These are phyloP conservation scores for Buxus sempervirens DNA, from an alignment of 164 flowering plant species.

Conservation along the genomic window DNA sequence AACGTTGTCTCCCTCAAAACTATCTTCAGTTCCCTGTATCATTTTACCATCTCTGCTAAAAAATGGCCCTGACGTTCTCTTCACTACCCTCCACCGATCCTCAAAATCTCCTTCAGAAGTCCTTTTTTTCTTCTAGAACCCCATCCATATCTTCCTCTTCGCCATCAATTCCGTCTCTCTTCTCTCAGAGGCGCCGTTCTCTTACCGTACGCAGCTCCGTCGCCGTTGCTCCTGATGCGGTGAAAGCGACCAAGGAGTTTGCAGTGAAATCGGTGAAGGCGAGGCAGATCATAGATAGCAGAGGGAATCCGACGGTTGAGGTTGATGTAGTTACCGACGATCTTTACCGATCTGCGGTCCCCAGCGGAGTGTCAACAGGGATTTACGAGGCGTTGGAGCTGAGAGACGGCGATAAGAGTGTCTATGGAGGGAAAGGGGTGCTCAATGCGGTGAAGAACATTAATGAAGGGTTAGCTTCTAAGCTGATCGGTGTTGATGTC, in stretches of 20 bases:
- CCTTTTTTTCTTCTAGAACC: conserved; percentile 26
- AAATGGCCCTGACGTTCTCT: conserved; percentile 23
- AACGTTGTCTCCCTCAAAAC: not conserved
- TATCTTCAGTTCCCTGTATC: not conserved
- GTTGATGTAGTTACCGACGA: conserved; percentile 80
- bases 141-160: conserved; percentile 19
- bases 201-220: conserved; percentile 38
- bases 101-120: conserved; percentile 8
- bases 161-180: conserved; percentile 6
- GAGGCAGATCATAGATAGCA: conserved; percentile 93
- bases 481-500: conserved; percentile 78
- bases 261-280: conserved; percentile 74
- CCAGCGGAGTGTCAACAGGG: conserved; percentile 96
- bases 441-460: conserved; percentile 77
- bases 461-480: conserved; percentile 65
- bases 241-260: conserved; percentile 21
- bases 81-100: conserved; percentile 11
- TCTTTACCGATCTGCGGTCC: conserved; percentile 87
- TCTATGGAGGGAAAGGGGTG: conserved; percentile 92
- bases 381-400: conserved; percentile 97
- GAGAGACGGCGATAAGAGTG: conserved; percentile 79
- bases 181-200: conserved; percentile 17
- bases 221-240: conserved; percentile 31
- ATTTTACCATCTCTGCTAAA: not conserved
- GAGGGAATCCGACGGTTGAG: conserved; percentile 97